Percentiles rank a stretch among this genome's conserved stretches.
phyloP scores from a whole-genome alignment of 331 rosid genomes.

The Telfairia occidentalis region DNA sequence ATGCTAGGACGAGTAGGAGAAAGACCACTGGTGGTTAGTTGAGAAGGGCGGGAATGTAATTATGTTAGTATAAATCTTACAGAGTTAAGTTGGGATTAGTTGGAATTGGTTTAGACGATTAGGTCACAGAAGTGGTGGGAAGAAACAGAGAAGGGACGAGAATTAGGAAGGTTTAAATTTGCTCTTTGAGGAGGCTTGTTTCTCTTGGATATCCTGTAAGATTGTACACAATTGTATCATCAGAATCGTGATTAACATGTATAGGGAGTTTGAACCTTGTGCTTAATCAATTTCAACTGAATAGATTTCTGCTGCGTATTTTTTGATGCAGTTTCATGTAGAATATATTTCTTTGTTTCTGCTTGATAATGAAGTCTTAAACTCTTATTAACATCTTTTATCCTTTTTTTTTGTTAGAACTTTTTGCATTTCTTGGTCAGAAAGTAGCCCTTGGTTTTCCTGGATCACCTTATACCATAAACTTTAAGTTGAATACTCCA shows the following conservation, averaged over 20 bases:
- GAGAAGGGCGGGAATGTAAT: neutral
- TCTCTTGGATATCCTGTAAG: neutral
- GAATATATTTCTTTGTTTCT: slow-evolving; percentile 15
- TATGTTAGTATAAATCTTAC: neutral
- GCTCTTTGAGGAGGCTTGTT: neutral
- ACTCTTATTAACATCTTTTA: slow-evolving; percentile 21
- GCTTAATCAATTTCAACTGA: neutral
- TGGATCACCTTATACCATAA: slow-evolving; percentile 85
- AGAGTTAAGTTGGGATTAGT: neutral
- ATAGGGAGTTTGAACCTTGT: neutral
- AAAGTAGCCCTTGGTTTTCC: slow-evolving; percentile 74
- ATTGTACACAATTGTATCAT: neutral
- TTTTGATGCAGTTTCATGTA: neutral
- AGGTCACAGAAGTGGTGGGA: neutral
- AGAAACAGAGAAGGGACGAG: neutral
- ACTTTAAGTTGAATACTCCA: slow-evolving; percentile 38
- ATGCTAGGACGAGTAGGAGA: neutral
- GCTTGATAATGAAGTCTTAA: slow-evolving; percentile 2
- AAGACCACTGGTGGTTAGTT: neutral
- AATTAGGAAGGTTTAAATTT: neutral
- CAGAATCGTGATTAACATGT: neutral
- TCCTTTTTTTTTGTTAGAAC: slow-evolving; percentile 43
- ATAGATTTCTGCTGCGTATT: slow-evolving; percentile 10
- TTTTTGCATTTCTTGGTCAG: slow-evolving; percentile 77
- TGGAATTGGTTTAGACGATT: neutral